Evolutionary conservation across 192 early-diverging fungal species (phyloP), one percentile per base, ranked within the genome.

Genomic region (Dissophora globulifera): DNA sequence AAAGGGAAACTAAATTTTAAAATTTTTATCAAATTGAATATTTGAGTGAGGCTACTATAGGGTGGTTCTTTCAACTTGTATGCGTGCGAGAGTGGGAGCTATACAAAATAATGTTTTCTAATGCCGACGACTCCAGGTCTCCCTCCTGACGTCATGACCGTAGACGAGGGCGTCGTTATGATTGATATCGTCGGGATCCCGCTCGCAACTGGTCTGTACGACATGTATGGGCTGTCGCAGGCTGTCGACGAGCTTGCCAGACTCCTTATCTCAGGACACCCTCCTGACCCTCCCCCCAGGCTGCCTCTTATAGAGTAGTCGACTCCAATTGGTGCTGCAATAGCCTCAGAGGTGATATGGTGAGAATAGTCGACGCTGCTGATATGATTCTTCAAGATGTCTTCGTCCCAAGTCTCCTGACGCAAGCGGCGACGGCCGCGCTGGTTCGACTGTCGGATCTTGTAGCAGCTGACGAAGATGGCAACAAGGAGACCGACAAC

Each of bases 311-410:
- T 45, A 1, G 57, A 41, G 19, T 42, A 38, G 3, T 59, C 43
- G 1, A 33, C 45, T 20, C 31, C 59, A 9, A 13, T 38, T 38
- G 13, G 7, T 6, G 35, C 35, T 13, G 35, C 13, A 38, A 38
- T 13, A 13, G 6, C 35, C 13, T 6, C 13, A 38, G 13, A 38
- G 13, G 35, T 38, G 52, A 35, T 54, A 7, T 30, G 17, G 9
- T 22, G 4, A 12, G 57, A 16, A 50, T 41, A 56, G 10, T 26
- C 54, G 12, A 27, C 38, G 23, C 27, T 25, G 15, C 41, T 23
- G 15, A 54, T 35, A 67, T 67, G 54, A 8, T 65, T 43, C 45
- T 50, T 67, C 22, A 67, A 33, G 29, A 67, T 57, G 17, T 67
- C 32, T 13, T 50, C 53, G 46, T 67, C 64, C 52, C 52, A 67